Percentiles rank a stretch among this genome's conserved stretches.
Conservation (phyloP, 441 rosid species). For the Adansonia gregorii region DNA sequence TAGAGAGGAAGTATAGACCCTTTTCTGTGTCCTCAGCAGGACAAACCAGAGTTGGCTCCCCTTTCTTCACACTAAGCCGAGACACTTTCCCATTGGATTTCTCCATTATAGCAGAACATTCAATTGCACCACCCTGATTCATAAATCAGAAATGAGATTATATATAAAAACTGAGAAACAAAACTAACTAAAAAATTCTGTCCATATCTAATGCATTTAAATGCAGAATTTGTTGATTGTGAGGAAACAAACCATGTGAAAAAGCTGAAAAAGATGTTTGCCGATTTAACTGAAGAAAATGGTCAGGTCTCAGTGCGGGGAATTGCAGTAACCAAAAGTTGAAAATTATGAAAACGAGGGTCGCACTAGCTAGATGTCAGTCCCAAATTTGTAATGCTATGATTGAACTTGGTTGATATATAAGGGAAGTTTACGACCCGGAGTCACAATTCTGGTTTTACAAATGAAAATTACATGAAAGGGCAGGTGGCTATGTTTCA, state of each 20-base stretch:
- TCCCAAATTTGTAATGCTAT: slow-evolving; percentile 18
- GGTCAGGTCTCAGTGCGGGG: slow-evolving; percentile 13
- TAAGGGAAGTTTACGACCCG: slow-evolving; percentile 20
- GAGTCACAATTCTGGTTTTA: not conserved
- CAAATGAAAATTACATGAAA: slow-evolving; percentile 28
- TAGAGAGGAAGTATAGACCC: slow-evolving; percentile 77
- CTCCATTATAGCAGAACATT: slow-evolving; percentile 41
- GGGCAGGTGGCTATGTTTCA: slow-evolving; percentile 24
- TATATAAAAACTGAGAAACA: slow-evolving; percentile 21
- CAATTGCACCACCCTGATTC: slow-evolving; percentile 52
- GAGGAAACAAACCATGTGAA: slow-evolving; percentile 36
- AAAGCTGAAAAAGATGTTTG: not conserved
- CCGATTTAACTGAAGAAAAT: slow-evolving; percentile 4
- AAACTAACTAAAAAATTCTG: not conserved
- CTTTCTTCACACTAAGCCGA: slow-evolving; percentile 59
- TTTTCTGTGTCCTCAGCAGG: slow-evolving; percentile 69
- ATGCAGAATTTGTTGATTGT: slow-evolving; percentile 26
- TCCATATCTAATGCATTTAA: not conserved
- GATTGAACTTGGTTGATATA: slow-evolving; percentile 5
- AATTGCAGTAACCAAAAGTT: not conserved
- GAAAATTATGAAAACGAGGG: slow-evolving; percentile 12
- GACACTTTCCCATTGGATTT: slow-evolving; percentile 39
- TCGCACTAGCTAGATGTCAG: not conserved
- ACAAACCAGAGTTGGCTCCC: slow-evolving; percentile 55
- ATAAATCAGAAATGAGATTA: slow-evolving; percentile 14